Base-by-base conservation (phyloP, 23 red algal genomes). In the Gracilariopsis chorda region DNA sequence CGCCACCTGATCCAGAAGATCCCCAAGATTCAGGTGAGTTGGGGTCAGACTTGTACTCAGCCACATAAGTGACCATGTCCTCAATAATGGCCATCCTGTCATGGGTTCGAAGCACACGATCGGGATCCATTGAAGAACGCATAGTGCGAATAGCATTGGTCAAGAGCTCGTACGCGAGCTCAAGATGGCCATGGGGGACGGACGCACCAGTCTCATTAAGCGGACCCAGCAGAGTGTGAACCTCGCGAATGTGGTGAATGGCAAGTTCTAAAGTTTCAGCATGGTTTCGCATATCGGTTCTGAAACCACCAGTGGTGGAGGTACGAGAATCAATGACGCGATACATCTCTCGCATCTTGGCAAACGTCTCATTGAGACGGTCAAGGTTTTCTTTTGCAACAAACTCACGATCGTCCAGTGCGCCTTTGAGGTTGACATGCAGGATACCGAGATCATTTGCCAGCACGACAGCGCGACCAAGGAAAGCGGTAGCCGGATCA, bases 381-480 rank as follows among this genome's bases (percentile, higher is more conserved):
- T 80, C 41, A 4, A 94, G 55, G 48, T 94, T 94, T 51, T 94
- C 92, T 14, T 57, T 75, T 33, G 82, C 37, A 8, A 94, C 51
- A 63, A 94, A 94, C 57, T 82, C 49, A 28, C 92, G 83, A 47
- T 94, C 81, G 37, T 35, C 52, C 4, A 94, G 42, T 0, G 78
- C 92, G 55, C 73, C 92, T 40, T 82, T 78, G 42, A 94, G 52
- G 27, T 94, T 89, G 37, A 93, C 88, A 39, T 88, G 82, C 1
- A 94, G 48, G 34, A 98, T 94, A 12, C 58, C 78, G 5, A 98
- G 81, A 40, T 98, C 95, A 23, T 88, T 85, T 0, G 91, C 88
- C 14, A 91, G 55, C 5, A 98, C 95, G 11, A 94, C 92, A 42
- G 86, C 85, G 67, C 95, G 85, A 21, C 95, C 95, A 1, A 88